phyloP scores from a whole-genome alignment of 2,329 filamentous ascomycete genomes.

The Cladosporium halotolerans region DNA sequence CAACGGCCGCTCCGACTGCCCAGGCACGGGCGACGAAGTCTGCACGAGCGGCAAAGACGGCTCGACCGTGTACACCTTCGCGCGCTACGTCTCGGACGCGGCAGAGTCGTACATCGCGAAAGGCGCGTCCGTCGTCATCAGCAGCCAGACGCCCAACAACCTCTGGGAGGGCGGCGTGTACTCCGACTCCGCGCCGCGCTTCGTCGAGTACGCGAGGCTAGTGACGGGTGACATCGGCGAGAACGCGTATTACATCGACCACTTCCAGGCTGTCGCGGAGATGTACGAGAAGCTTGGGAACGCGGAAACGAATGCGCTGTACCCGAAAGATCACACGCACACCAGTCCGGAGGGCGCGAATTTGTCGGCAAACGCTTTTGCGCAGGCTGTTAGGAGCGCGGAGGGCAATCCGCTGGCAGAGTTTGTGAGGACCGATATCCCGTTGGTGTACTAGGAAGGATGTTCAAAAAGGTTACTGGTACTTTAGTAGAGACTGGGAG shows the following conservation, averaged over 20 bases:
- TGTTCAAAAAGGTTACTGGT: too few species aligned
- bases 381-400: slow-evolving; percentile 38
- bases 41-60: slow-evolving; percentile 44
- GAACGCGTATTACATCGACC: slow-evolving; percentile 48
- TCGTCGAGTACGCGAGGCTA: slow-evolving; percentile 50
- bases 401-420: background rate
- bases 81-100: slow-evolving; percentile 54
- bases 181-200: slow-evolving; percentile 44
- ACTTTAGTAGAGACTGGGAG: too few species aligned
- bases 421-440: background rate
- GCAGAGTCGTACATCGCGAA: slow-evolving; percentile 48
- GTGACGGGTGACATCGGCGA: slow-evolving; percentile 43
- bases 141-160: slow-evolving; percentile 56
- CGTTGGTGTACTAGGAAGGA: background rate
- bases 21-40: slow-evolving; percentile 48
- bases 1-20: slow-evolving; percentile 57
- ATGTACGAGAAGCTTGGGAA: slow-evolving; percentile 48
- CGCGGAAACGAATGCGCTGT: slow-evolving; percentile 47
- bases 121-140: slow-evolving; percentile 56
- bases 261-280: slow-evolving; percentile 53
- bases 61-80: slow-evolving; percentile 53
- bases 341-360: slow-evolving; percentile 52
- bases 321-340: slow-evolving; percentile 58
- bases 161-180: slow-evolving; percentile 54
- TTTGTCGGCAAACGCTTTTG: slow-evolving; percentile 51